Evolutionary conservation across 371 early-diverging fungal species (phyloP).

Genomic region (Rhizopus delemar): DNA sequence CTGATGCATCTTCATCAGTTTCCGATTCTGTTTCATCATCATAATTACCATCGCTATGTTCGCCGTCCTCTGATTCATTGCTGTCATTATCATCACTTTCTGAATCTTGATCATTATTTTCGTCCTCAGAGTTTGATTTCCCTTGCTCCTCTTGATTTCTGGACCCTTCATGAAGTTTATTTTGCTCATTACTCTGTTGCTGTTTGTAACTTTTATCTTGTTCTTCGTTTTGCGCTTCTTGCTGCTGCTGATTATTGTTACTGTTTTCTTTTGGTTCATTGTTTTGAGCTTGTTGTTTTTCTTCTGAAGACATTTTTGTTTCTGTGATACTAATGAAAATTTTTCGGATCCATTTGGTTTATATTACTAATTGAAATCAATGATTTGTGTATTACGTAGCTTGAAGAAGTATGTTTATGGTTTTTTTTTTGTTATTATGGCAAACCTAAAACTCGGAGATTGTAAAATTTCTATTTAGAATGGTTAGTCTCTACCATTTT

Average conservation of each 20-base stretch:
- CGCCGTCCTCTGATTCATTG: slow-evolving; percentile 7
- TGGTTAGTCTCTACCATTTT: neutral
- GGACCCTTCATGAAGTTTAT: neutral
- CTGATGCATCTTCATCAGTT: slow-evolving; percentile 15
- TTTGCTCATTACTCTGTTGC: neutral
- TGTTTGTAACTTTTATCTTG: neutral
- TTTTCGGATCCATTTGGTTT: neutral
- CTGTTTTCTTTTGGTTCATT: slow-evolving; percentile 4
- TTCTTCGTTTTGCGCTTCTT: slow-evolving; percentile 2
- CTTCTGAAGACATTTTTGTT: neutral
- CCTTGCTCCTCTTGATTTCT: neutral
- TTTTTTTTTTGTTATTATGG: neutral
- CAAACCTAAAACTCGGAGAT: neutral
- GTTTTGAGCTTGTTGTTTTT: neutral
- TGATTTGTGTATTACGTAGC: neutral
- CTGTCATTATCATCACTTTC: slow-evolving; percentile 4
- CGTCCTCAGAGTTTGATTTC: neutral
- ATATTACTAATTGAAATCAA: neutral
- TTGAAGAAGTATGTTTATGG: neutral
- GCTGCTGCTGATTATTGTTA: slow-evolving; percentile 2
- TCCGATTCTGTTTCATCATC: slow-evolving; percentile 23
- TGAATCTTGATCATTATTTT: slow-evolving; percentile 4
- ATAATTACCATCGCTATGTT: slow-evolving; percentile 12
- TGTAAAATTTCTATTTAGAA: neutral
- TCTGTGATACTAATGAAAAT: neutral